Base-by-base conservation (phyloP, 169 alveolate genomes). In the Plasmodium yoelii region DNA sequence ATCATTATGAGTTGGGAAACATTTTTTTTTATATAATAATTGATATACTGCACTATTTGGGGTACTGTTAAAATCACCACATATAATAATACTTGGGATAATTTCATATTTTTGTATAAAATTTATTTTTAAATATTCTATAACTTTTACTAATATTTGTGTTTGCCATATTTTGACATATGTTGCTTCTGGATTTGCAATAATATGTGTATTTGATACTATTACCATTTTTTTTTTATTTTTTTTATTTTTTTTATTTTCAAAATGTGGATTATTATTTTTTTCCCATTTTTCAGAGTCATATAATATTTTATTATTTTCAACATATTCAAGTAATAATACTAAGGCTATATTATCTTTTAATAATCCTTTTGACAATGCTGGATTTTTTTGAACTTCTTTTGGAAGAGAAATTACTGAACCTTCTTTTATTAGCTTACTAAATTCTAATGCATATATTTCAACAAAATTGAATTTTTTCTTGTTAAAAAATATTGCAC, bases 161-260 rank as follows among this genome's bases (percentile, higher is more conserved):
- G 96, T 88, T 61, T 94, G 96, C 95, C 96, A 92, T 42, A 94
- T 90, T 67, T 94, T 94, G 18, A 88, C 95, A 87, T 92, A 94
- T 67, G 90, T 91, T 19, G 95, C 91, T 75, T 91, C 95, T 1
- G 96, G 95, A 24, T 93, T 94, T 5, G 95, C 95, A 10, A 91
- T 93, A 18, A 92, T 91, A 57, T 94, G 95, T 47, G 95, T 94
- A 69, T 92, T 92, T 7, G 95, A 95, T n/a, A 94, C 88, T 4
- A 94, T 82, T 12, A 92, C 70, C 47, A 92, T 73, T 34, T 88
- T 87, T 57, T 68, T 82, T 22, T 82, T 82, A 34, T 34, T 5
- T 57, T 68, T 82, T 22, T 82, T 82, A 34, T 34, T 5, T 34
- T 34, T 34, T 4, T 0, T 5, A 34, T 34, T 34, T 34, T 34